Base-by-base conservation (phyloP, 306 rosid species). In the Vigna hirtella region DNA sequence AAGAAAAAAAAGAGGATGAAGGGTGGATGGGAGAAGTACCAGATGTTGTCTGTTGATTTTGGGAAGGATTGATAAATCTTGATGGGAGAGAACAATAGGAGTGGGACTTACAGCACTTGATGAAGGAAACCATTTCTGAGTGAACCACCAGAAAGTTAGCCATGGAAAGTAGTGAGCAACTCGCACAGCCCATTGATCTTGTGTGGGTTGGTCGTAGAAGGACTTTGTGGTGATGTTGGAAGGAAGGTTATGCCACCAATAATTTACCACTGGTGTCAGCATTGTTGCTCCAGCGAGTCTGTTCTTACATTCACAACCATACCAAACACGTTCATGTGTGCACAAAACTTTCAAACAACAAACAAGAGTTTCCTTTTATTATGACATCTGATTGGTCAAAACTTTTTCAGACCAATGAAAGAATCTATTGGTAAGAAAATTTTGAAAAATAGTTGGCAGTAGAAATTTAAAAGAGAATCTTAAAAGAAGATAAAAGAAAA, bases 71-170 rank as follows among this genome's bases (percentile, higher is more conserved):
- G 78, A 70, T 8, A 84, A 59, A 76, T 89, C 91, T 66, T 85
- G 88, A 30, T 6, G 52, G 6, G 90, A 82, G 69, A 87, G 78
- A 49, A 82, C 2, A 12, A 74, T 73, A 58, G 77, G 79, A 26
- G 75, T 87, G 11, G 1, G 2, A 12, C 48, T 34, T 1, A 75
- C 59, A 43, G 72, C 85, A 38, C 90, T 87, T 59, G 81, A 77
- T 20, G 81, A 12, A 7, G 91, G 91, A 71, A 90, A 90, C 72
- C 84, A 78, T 0, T 85, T 85, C 73, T 87, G 90, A 72, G 86
- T 90, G 43, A 82, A 63, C 93, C 91, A 87, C 90, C 90, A 90
- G 18, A 75, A 75, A 22, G 83, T 84, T 40, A 86, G 85, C 91
- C 86, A 82, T 28, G 90, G 90, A 2, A 76, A 1, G 48, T 87